phyloP scores from a whole-genome alignment of 306 rosid genomes.

The Vicia sativa region DNA sequence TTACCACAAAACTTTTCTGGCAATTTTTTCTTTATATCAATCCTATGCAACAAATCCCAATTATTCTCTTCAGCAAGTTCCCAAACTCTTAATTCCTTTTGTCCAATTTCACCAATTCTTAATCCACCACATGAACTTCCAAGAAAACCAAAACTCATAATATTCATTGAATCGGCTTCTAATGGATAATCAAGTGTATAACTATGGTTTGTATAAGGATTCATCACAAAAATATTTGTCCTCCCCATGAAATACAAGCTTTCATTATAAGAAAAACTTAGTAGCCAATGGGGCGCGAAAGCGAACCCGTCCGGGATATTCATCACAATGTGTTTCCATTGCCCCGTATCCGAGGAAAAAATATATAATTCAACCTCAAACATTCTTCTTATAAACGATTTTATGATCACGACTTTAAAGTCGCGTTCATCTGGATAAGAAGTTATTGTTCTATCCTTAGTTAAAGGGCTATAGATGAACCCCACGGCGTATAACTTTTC shows the following conservation, averaged over 20 bases:
- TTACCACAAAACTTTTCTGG: conserved; percentile 21
- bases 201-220: neutral
- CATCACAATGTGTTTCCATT: neutral
- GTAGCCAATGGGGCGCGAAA: conserved; percentile 39
- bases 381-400: neutral
- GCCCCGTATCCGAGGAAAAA: conserved; percentile 15
- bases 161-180: conserved; percentile 20
- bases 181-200: conserved; percentile 12
- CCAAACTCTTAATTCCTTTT: conserved; percentile 29
- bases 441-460: neutral
- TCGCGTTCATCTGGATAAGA: neutral
- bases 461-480: neutral
- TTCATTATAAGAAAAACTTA: conserved; percentile 10
- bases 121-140: conserved; percentile 8
- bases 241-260: conserved; percentile 37
- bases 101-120: conserved; percentile 36
- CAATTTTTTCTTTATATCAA: neutral
- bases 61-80: neutral
- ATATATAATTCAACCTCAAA: neutral
- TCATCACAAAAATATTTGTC: conserved; percentile 24
- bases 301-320: neutral
- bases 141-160: conserved; percentile 40
- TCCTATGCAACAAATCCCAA: conserved; percentile 30
- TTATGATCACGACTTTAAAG: conserved; percentile 16
- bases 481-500: conserved; percentile 26